These are phyloP conservation scores for Elsinoe ampelina DNA, from an alignment of 2,329 filamentous ascomycete species.

Conservation along the genomic window DNA sequence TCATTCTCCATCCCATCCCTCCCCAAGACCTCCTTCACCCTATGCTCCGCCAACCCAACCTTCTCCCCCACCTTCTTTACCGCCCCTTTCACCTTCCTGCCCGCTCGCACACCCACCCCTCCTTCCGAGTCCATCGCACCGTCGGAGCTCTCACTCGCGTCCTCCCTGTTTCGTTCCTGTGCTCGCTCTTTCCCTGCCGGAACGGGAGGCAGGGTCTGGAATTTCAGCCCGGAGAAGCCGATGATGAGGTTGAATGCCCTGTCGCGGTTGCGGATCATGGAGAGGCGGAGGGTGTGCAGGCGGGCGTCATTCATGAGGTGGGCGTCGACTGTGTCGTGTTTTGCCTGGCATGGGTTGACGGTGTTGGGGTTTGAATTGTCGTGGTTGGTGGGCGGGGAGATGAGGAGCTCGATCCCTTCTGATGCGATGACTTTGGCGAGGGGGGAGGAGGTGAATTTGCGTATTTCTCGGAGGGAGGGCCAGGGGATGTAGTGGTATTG, in stretches of 20 bases:
- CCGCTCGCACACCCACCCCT: background rate
- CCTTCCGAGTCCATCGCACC: background rate
- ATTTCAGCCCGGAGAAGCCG: slow-evolving; percentile 28
- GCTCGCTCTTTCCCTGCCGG: background rate
- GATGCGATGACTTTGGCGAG: slow-evolving; percentile 2
- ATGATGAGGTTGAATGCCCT: slow-evolving; percentile 30
- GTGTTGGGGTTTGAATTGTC: background rate
- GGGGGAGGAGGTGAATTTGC: slow-evolving; percentile 1
- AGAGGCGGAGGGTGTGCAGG: slow-evolving; percentile 13
- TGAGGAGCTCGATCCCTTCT: slow-evolving; percentile 15
- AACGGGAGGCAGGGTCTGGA: slow-evolving; percentile 26
- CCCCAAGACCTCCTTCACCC: background rate
- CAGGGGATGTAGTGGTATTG: background rate
- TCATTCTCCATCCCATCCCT: background rate
- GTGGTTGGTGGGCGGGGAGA: background rate
- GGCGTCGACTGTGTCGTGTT: slow-evolving; percentile 4
- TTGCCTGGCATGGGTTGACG: background rate
- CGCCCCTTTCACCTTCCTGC: background rate
- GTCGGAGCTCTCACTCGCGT: background rate
- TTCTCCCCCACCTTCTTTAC: background rate
- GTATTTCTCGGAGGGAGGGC: background rate
- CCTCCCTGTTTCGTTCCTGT: background rate
- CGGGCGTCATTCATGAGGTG: background rate
- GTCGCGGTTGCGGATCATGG: slow-evolving; percentile 26
- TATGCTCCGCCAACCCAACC: background rate